phyloP scores from a whole-genome alignment of 805 yeast species.

The Kuraishia molischiana region DNA sequence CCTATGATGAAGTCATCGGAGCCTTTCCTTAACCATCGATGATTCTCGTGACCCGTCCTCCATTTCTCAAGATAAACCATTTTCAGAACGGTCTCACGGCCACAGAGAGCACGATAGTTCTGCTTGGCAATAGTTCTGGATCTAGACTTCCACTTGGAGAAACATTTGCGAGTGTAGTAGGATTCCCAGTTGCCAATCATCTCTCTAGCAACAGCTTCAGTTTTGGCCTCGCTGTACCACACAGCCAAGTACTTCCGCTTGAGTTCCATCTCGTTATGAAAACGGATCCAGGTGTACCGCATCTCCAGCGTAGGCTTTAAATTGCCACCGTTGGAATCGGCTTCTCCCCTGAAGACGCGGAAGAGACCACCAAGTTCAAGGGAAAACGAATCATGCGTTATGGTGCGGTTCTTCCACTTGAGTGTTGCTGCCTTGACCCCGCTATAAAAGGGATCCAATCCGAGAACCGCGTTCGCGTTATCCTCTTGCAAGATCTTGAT shows the following conservation, averaged over 20 bases:
- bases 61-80: too few species aligned
- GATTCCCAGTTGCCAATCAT: too few species aligned
- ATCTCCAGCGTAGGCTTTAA: constrained; percentile 14
- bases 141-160: too few species aligned
- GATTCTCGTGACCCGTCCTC: too few species aligned
- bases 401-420: constrained; percentile 8
- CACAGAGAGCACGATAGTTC: too few species aligned
- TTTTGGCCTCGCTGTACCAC: constrained; percentile 11
- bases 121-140: too few species aligned
- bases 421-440: constrained; percentile 10
- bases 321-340: constrained; percentile 7
- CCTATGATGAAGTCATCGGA: too few species aligned
- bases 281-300: constrained; percentile 15
- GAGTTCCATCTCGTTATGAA: constrained; percentile 10
- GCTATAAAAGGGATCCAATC: constrained; percentile 12
- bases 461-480: constrained; percentile 3
- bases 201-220: constrained; percentile 6
- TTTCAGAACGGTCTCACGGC: too few species aligned
- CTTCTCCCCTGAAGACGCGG: constrained; percentile 9
- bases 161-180: too few species aligned
- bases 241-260: constrained; percentile 10
- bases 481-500: constrained; percentile 9
- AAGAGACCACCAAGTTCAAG: constrained; percentile 8
- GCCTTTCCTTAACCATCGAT: too few species aligned
- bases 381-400: constrained; percentile 9